These are phyloP conservation scores for Kodamaea suecica DNA, from an alignment of 1,139 yeast species.

Conservation along the genomic window DNA sequence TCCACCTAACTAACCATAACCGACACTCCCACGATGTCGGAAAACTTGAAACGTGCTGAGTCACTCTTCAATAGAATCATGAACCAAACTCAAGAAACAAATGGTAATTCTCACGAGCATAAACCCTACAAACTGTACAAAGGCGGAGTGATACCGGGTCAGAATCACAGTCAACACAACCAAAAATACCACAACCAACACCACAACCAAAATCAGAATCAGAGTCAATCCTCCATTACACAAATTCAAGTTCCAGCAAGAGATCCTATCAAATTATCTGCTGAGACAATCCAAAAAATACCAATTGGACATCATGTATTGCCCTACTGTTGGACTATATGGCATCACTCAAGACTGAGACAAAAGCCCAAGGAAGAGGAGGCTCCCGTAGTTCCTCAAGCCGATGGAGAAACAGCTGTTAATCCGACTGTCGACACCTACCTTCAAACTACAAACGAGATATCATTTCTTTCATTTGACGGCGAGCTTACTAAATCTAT, in stretches of 20 bases:
- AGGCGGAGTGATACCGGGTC: neutral
- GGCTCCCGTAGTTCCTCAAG: slow-evolving; percentile 6
- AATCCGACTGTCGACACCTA: slow-evolving; percentile 37
- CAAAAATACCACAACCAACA: neutral
- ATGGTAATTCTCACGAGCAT: neutral
- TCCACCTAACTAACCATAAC: too few relatives aligned
- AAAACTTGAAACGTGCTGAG: slow-evolving; percentile 49
- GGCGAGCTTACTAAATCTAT: slow-evolving; percentile 30
- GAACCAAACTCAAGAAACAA: slow-evolving; percentile 30
- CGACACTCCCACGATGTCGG: slow-evolving; percentile 44
- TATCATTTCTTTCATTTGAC: slow-evolving; percentile 26
- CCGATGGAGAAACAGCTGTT: slow-evolving; percentile 7
- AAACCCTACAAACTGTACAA: neutral
- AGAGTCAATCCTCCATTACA: neutral
- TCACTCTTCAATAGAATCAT: slow-evolving; percentile 48
- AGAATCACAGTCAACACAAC: neutral
- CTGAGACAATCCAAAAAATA: slow-evolving; percentile 29
- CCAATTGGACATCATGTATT: slow-evolving; percentile 38
- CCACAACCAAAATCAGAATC: slow-evolving; percentile 1
- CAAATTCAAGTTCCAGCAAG: slow-evolving; percentile 25
- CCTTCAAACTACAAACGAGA: slow-evolving; percentile 41
- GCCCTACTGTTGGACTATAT: slow-evolving; percentile 50
- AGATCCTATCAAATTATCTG: slow-evolving; percentile 33
- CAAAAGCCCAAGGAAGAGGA: slow-evolving; percentile 21
- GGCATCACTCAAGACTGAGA: slow-evolving; percentile 43